phyloP scores from a whole-genome alignment of 2,329 filamentous ascomycete species.

The Helotiales sp. region DNA sequence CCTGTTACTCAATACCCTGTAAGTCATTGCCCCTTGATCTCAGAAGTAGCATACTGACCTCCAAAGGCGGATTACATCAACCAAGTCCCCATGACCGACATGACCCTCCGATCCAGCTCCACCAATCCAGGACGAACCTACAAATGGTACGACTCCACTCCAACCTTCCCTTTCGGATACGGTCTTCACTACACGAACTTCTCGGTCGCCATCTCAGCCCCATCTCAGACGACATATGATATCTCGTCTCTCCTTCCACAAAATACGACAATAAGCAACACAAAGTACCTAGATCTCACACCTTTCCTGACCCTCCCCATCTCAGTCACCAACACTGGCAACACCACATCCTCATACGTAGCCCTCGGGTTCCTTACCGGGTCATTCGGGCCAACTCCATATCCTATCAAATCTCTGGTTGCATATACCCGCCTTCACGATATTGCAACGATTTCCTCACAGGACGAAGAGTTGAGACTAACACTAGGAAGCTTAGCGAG shows the following conservation, averaged over 20 bases:
- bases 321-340: conserved; percentile 47
- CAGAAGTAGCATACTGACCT: neutral
- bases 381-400: conserved; percentile 48
- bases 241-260: conserved; percentile 5
- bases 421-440: conserved; percentile 41
- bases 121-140: conserved; percentile 55
- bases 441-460: conserved; percentile 31
- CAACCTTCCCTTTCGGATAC: conserved; percentile 53
- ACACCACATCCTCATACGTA: conserved; percentile 53
- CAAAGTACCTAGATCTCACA: conserved; percentile 29
- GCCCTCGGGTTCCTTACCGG: conserved; percentile 50
- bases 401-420: conserved; percentile 53
- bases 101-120: conserved; percentile 50
- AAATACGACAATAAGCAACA: neutral
- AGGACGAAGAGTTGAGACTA: conserved; percentile 40
- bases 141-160: conserved; percentile 53
- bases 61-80: conserved; percentile 43
- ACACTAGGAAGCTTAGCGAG: conserved; percentile 51
- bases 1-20: conserved; percentile 57
- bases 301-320: conserved; percentile 38
- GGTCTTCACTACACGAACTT: conserved; percentile 41
- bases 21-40: conserved; percentile 39
- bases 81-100: conserved; percentile 54
- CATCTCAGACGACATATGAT: neutral
- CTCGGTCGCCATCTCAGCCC: neutral